Conservation (phyloP, 2,329 filamentous ascomycete species). For the Fusarium kyushuense region DNA sequence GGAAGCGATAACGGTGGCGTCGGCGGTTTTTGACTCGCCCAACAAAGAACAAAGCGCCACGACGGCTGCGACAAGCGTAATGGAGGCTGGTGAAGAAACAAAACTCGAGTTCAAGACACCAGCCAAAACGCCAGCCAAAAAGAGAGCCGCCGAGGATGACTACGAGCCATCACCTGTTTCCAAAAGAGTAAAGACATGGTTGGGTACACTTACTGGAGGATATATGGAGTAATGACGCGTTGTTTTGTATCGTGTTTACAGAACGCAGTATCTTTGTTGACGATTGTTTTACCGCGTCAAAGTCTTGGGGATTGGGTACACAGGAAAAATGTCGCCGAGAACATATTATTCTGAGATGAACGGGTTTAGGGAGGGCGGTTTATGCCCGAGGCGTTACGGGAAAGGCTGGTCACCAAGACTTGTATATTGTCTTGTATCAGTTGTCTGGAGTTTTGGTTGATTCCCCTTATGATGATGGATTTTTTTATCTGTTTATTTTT, state of each 20-base stretch:
- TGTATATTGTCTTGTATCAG: neutral
- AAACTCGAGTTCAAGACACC: constrained; percentile 9
- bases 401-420: neutral
- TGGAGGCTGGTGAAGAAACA: neutral
- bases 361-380: neutral
- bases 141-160: constrained; percentile 13
- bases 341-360: neutral
- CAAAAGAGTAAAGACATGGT: constrained; percentile 23
- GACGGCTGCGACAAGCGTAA: constrained; percentile 17
- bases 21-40: neutral
- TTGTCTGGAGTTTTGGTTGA: neutral
- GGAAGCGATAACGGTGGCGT: neutral
- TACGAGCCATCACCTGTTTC: constrained; percentile 18
- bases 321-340: neutral
- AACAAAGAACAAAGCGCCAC: constrained; percentile 17
- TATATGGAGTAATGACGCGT: constrained; percentile 18
- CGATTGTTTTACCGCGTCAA: neutral
- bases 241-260: neutral
- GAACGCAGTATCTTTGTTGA: neutral
- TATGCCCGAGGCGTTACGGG: constrained; percentile 4
- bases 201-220: constrained; percentile 14
- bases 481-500: neutral
- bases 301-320: neutral
- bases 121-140: neutral
- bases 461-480: constrained; percentile 5